Evolutionary conservation across 345 rosid genomes (phyloP).

Genomic region (Mallotus nudiflorus): DNA sequence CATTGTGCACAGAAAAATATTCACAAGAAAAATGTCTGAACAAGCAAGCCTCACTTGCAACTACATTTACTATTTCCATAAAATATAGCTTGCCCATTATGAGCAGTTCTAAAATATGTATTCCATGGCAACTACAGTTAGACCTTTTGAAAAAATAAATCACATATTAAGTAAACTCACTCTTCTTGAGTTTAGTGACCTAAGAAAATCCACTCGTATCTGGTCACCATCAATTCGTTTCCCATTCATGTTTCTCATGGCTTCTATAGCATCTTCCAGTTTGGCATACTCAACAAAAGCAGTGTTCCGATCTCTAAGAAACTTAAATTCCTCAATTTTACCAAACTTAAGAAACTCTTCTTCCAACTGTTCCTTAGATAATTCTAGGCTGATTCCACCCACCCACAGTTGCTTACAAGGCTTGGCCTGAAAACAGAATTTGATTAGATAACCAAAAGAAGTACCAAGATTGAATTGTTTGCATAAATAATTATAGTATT

Average conservation of each 20-base stretch:
- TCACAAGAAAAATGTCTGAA: not conserved
- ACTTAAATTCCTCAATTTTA: conserved; percentile 73
- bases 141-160: not conserved
- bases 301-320: conserved; percentile 69
- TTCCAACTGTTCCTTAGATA: conserved; percentile 64
- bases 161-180: conserved; percentile 45
- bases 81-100: not conserved
- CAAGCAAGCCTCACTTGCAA: not conserved
- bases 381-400: conserved; percentile 74
- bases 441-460: not conserved
- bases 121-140: not conserved
- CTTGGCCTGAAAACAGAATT: conserved; percentile 58
- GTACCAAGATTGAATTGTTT: not conserved
- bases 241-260: conserved; percentile 77
- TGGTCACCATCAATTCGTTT: conserved; percentile 73
- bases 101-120: conserved; percentile 5
- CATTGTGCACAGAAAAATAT: not conserved
- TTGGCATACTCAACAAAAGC: conserved; percentile 65
- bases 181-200: conserved; percentile 67
- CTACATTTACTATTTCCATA: not conserved
- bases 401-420: conserved; percentile 84
- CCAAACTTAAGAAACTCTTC: conserved; percentile 79
- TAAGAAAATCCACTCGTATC: conserved; percentile 87
- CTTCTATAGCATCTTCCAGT: conserved; percentile 75
- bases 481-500: too few relatives aligned